Evolutionary conservation across 108 stramenopile species (phyloP).

Genomic region (Skeletonema menzelii): DNA sequence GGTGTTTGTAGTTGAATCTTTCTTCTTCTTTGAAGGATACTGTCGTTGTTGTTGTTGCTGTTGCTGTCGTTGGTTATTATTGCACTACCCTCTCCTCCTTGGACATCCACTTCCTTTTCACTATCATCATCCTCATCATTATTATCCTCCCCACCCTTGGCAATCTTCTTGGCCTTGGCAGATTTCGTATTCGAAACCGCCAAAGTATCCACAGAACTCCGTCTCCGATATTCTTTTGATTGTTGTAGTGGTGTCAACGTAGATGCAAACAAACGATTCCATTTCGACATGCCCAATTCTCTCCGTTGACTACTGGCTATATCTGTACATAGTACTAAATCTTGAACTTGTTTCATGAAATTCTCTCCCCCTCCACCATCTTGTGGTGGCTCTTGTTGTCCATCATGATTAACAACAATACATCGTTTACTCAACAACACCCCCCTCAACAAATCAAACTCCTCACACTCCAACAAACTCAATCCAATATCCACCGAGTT

Average conservation of each 20-base stretch:
- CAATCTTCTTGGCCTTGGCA: background rate
- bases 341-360: conserved; percentile 12
- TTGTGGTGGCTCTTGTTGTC: background rate
- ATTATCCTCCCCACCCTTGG: background rate
- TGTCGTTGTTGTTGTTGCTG: background rate
- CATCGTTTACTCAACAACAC: conserved; percentile 3
- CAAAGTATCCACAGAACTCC: background rate
- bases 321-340: conserved; percentile 24
- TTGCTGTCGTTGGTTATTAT: background rate
- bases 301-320: conserved; percentile 18
- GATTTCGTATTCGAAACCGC: background rate
- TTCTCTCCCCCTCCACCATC: conserved; percentile 1
- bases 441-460: conserved; percentile 23
- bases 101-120: too few relatives aligned
- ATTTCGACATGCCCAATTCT: conserved; percentile 21
- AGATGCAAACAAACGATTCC: conserved; percentile 1
- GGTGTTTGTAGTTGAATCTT: background rate
- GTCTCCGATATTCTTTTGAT: conserved; percentile 7
- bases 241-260: background rate
- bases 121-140: background rate
- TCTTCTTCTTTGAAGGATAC: background rate
- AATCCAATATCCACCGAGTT: conserved; percentile 45
- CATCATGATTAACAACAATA: background rate
- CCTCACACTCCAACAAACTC: conserved; percentile 21
- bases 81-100: background rate